A percentile compares a stretch with the other conserved stretches of the same genome.
Conservation (phyloP, 768 basidiomycete genomes). For the Collybia mongolica region DNA sequence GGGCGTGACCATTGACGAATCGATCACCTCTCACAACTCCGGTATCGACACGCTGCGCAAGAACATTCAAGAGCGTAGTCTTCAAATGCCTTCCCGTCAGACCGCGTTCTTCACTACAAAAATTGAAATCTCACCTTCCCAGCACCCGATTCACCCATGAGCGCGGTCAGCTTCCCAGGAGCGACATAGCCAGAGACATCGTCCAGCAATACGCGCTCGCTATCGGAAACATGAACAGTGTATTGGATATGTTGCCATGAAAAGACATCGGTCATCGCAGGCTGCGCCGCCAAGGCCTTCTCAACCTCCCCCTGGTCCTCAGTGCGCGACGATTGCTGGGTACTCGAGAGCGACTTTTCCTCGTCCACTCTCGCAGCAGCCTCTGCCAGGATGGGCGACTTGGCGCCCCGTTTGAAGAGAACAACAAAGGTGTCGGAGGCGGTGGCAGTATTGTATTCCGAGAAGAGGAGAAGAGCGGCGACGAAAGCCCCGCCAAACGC, state of each 20-base stretch:
- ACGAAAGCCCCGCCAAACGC: slow-evolving; percentile 67
- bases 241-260: slow-evolving; percentile 4
- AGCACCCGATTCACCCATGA: slow-evolving; percentile 50
- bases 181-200: slow-evolving; percentile 78
- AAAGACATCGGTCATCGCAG: slow-evolving; percentile 1
- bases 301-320: slow-evolving; percentile 16
- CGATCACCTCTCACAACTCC: slow-evolving; percentile 38
- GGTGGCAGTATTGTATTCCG: slow-evolving; percentile 48
- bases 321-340: slow-evolving; percentile 8
- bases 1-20: slow-evolving; percentile 38
- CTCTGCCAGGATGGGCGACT: slow-evolving; percentile 24
- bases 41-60: slow-evolving; percentile 32
- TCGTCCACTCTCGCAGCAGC: slow-evolving; percentile 33
- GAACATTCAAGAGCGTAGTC: slow-evolving; percentile 46
- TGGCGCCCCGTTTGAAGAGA: slow-evolving; percentile 65
- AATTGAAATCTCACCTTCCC: slow-evolving; percentile 10
- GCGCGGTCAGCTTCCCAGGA: slow-evolving; percentile 67
- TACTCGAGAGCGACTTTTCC: slow-evolving; percentile 24
- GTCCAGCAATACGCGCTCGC: slow-evolving; percentile 54
- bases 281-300: slow-evolving; percentile 34
- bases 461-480: slow-evolving; percentile 52
- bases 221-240: slow-evolving; percentile 13
- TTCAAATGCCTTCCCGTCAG: background rate
- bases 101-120: too few relatives aligned
- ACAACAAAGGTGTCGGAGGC: slow-evolving; percentile 39